Base-by-base conservation (phyloP, 129 eudicot species). In the Tagetes patula region DNA sequence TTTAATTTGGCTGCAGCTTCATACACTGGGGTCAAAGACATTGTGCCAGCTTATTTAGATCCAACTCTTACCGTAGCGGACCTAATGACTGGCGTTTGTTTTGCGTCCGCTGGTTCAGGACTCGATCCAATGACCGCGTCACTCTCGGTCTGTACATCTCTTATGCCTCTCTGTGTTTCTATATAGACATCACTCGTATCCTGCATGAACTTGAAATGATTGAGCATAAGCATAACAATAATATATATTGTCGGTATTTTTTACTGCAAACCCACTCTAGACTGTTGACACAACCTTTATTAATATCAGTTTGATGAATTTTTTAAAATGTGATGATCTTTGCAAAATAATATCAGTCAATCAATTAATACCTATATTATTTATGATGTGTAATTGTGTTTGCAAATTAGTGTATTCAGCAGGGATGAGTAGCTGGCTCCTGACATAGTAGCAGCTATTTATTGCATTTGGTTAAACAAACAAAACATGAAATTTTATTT, bases 91-190 rank as follows among this genome's bases (percentile, higher is more conserved):
- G 96, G 97, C 32, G 96, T 87, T 75, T 79, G 87, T 47, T 92
- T 92, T 68, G 97, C 97, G 39, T 92, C 96, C 3, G 96, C 91
- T 13, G 85, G 87, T 40, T 52, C 93, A 14, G 97, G 97, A 12
- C 83, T 76, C 11, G 97, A 92, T 73, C 94, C 94, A 2, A 50
- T 84, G 5, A 88, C 97, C 0, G 70, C 96, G 0, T 47, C 46
- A 64, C 13, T 85, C 48, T 77, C 70, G 9, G 97, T 91, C 38
- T 65, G 50, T 80, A 72, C 78, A 52, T 83, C 75, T 69, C 84
- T 59, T 8, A 4, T 39, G 41, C 2, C 12, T 59, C 67, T 49
- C 62, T 48, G 41, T 68, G 42, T 37, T 37, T 70, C 27, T 12
- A 10, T 45, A 39, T 39, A 20, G 27, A 20, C 27, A 20, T 20